phyloP scores from a whole-genome alignment of 352 stramenopile genomes.

The Globisporangium parvum region DNA sequence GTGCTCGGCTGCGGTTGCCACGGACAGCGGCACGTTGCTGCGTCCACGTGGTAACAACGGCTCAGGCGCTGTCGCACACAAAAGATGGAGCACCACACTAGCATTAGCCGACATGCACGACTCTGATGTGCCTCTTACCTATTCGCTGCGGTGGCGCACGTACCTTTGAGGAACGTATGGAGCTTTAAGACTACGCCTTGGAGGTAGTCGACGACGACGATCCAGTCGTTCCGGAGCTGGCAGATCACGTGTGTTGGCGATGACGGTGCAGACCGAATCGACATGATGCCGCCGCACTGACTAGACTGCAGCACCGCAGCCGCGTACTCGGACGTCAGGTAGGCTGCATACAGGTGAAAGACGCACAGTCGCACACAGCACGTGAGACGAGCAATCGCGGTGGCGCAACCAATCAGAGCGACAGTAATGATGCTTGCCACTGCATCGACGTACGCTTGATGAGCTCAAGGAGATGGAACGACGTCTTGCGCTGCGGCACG shows the following conservation, averaged over 20 bases:
- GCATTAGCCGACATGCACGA: not conserved
- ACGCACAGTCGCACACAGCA: not conserved
- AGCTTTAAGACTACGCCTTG: conserved; percentile 36
- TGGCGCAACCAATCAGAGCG: too few relatives aligned
- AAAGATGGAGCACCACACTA: not conserved
- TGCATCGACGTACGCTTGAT: conserved; percentile 34
- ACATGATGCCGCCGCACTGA: conserved; percentile 27
- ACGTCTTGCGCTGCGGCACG: conserved; percentile 39
- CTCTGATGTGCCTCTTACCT: too few relatives aligned
- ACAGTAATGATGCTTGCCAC: too few relatives aligned
- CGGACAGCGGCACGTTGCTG: conserved; percentile 16
- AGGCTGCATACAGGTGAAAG: conserved; percentile 9
- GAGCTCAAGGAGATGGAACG: conserved; percentile 35
- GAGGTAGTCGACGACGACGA: conserved; percentile 48
- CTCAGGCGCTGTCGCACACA: not conserved
- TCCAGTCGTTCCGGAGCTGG: conserved; percentile 70
- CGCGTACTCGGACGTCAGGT: conserved; percentile 12
- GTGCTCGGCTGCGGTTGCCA: conserved; percentile 23
- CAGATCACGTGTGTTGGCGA: conserved; percentile 40
- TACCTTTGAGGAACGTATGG: conserved; percentile 51
- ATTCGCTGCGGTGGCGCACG: not conserved
- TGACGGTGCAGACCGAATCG: conserved; percentile 29
- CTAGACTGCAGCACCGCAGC: conserved; percentile 22
- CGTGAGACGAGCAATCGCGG: too few relatives aligned
- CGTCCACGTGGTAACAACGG: not conserved